Evolutionary conservation across 148 eudicot genomes (phyloP).

Genomic region (Fagopyrum esculentum): DNA sequence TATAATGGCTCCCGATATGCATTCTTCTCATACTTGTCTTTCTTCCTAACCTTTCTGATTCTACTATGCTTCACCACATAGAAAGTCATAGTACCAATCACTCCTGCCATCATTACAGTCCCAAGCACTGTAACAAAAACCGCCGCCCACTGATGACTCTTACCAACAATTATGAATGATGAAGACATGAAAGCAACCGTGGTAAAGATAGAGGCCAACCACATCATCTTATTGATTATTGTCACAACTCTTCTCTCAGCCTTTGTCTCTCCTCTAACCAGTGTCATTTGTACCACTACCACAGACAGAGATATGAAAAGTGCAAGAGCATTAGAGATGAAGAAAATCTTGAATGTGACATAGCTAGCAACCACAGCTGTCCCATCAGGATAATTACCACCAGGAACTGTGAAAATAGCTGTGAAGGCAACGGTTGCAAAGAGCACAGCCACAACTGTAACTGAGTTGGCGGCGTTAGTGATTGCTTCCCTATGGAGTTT

Average conservation of each 20-base stretch:
- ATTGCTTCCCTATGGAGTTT: slow-evolving; percentile 63
- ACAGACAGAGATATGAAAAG: slow-evolving; percentile 62
- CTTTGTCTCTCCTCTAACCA: slow-evolving; percentile 65
- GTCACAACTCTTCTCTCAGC: slow-evolving; percentile 58
- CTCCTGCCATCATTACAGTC: slow-evolving; percentile 42
- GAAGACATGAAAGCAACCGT: slow-evolving; percentile 58
- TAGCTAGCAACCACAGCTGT: slow-evolving; percentile 39
- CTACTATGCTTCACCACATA: slow-evolving; percentile 58
- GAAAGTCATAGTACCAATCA: slow-evolving; percentile 57
- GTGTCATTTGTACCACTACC: slow-evolving; percentile 65
- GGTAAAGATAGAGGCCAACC: slow-evolving; percentile 72
- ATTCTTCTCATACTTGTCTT: slow-evolving; percentile 30
- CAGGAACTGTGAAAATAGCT: slow-evolving; percentile 59
- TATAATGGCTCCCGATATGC: slow-evolving; percentile 14
- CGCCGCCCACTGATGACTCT: slow-evolving; percentile 48
- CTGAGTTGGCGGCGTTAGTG: slow-evolving; percentile 56
- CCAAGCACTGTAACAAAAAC: slow-evolving; percentile 41
- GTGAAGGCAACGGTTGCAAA: slow-evolving; percentile 73
- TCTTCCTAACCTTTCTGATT: slow-evolving; percentile 45
- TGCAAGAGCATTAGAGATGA: slow-evolving; percentile 54
- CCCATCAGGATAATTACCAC: slow-evolving; percentile 46
- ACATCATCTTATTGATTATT: slow-evolving; percentile 75
- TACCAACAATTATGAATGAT: slow-evolving; percentile 54
- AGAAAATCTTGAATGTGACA: slow-evolving; percentile 44
- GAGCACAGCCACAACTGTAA: slow-evolving; percentile 65